Percentiles rank a stretch among this genome's conserved stretches.
These are phyloP conservation scores for Monosporascus sp. DNA, from an alignment of 2,329 filamentous ascomycete genomes.

Conservation along the genomic window DNA sequence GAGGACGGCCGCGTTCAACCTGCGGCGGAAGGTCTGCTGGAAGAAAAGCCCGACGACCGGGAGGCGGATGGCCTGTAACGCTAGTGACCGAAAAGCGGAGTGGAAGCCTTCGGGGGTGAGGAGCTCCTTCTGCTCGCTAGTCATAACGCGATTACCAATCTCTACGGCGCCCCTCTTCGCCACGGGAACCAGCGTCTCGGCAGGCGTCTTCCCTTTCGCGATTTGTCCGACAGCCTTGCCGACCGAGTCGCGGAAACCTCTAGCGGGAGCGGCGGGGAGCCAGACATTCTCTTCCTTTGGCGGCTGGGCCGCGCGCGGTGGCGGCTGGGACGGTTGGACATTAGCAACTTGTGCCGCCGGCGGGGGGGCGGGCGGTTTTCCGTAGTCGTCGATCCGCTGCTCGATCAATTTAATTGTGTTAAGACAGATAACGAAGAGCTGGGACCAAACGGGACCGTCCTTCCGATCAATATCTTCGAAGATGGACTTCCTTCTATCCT, in stretches of 20 bases:
- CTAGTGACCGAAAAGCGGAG: slow-evolving; percentile 42
- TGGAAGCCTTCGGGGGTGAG: slow-evolving; percentile 44
- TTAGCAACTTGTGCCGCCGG: slow-evolving; percentile 20
- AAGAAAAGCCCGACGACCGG: slow-evolving; percentile 62
- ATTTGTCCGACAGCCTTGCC: slow-evolving; percentile 41
- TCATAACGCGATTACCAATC: slow-evolving; percentile 43
- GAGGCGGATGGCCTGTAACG: slow-evolving; percentile 39
- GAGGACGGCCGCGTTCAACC: slow-evolving; percentile 62
- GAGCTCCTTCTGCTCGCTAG: slow-evolving; percentile 49
- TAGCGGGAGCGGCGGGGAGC: slow-evolving; percentile 31
- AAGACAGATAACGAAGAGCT: slow-evolving; percentile 67
- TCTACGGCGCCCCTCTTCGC: slow-evolving; percentile 45
- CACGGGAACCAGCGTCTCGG: slow-evolving; percentile 44
- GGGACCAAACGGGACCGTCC: slow-evolving; percentile 75
- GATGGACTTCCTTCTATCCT: slow-evolving; percentile 72
- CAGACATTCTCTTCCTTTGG: slow-evolving; percentile 42
- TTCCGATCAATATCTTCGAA: slow-evolving; percentile 83
- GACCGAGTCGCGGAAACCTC: slow-evolving; percentile 37
- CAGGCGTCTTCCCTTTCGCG: slow-evolving; percentile 40
- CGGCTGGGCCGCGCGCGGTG: slow-evolving; percentile 33
- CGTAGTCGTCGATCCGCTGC: slow-evolving; percentile 58
- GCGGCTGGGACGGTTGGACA: slow-evolving; percentile 16
- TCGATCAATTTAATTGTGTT: slow-evolving; percentile 64
- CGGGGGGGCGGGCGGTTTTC: slow-evolving; percentile 37
- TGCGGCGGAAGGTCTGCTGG: slow-evolving; percentile 61